Base-by-base conservation (phyloP, 2,329 filamentous ascomycete species). In the Cadophora luteo-olivacea region DNA sequence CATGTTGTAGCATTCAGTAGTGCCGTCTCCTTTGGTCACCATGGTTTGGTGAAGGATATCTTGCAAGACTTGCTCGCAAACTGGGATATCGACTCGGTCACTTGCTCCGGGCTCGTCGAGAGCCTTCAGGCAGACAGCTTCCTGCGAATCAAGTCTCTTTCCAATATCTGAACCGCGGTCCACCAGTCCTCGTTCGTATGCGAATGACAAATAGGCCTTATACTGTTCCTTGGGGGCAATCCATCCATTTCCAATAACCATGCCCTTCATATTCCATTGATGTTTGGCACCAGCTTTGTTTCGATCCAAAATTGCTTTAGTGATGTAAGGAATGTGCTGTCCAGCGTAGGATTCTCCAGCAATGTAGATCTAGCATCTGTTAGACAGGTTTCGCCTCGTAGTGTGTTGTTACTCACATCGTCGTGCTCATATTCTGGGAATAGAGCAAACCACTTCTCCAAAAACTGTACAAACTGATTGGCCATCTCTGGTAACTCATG, bases 171-270 rank as follows among this genome's bases (percentile, higher is more conserved):
- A 91, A 32, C 87, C 91, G 74, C 89, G 87, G 72, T 89, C 78
- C 49, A 98, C 80, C 24, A 99, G 79, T 11, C 89, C 90, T 76
- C 89, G 89, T 69, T 94, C 86, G 78, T 96, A 93, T 54, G 92
- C 91, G 76, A 89, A 98, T 36, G 90, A 86, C 11, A 97, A 83
- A 78, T 97, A 97, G 0, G 95, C 85, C 36, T 91, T 89, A 79
- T 98, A 99, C 79, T 99, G 96, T 61, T 97, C 92, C 8, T 84
- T 83, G 0, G 95, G 94, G 1, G 94, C 92, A 64, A 99, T 95
- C 96, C 97, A 99, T 49, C 95, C 96, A 78, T 99, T 99, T 65
- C 97, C 97, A 70, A 99, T 98, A 45, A 99, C 79, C 24, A 99
- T 83, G 9, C 95, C 96, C 73, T 90, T 86, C 33, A 99, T 82